Evolutionary conservation across 129 eudicot genomes (phyloP), one percentile per base, ranked within the genome.

Genomic region (Flaveria ramosissima): DNA sequence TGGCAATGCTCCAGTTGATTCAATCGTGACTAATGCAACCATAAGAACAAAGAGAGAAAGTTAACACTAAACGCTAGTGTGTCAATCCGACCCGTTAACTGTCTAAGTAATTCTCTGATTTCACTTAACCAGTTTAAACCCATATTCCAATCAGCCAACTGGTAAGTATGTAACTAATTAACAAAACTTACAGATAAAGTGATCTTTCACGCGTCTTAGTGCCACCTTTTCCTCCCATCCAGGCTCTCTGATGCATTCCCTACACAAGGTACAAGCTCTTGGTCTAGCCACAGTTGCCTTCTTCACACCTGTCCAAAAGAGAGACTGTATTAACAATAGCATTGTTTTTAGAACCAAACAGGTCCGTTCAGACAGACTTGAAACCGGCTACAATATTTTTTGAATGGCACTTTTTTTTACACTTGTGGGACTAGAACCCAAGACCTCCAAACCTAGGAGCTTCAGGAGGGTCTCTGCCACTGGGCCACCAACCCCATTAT

Each of bases 1-100:
- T 41, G 98, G 88, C 74, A 89, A 79, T 60, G 97, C 93, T 80
- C 97, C 98, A 2, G 97, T 87, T 45, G 98, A 89, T 70, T 93
- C 98, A 43, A 90, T 87, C 30, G 92, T 88, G 78, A 93, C 98
- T 93, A 62, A 30, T 12, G 39, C 59, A 74, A 20, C 9, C 47
- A 82, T 15, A 36, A 59, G 9, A 2, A 50, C 4, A 61, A 4
- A 13, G 4, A 56, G 41, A 43, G 0, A 27, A 26, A 6, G 17
- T 63, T 63, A 15, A 27, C 15, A 63, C 5, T 53, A 30, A 30
- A 30, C 1, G 46, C 12, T 0, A 7, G 21, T 30, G 69, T 12
- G 46, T 27, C 21, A 16, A 30, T 4, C 69, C 21, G 23, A 30
- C 69, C 43, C 20, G 19, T 61, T 19, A n/a, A n/a, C n/a, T n/a